Base-by-base conservation (phyloP, 345 rosid genomes). In the Populus davidiana region DNA sequence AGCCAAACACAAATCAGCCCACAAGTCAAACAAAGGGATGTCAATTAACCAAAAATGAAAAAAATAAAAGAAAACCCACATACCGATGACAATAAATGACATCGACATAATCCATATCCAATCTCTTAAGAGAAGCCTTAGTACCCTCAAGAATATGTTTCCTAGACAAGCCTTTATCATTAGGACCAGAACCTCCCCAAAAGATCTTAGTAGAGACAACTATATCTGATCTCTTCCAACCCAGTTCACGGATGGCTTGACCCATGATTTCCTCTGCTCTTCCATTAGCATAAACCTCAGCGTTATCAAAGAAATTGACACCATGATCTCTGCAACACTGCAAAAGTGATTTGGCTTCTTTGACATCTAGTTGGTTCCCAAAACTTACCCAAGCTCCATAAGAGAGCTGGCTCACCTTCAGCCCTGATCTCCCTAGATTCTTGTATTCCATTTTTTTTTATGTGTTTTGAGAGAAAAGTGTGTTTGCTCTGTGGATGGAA, bases 191-290 rank as follows among this genome's bases (percentile, higher is more conserved):
- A 7, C 99, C 99, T 29, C 99, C 99, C 99, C 99, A 93, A 78
- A 96, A 96, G 90, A 93, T 88, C 97, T 96, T 96, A 50, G 98
- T 96, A 54, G 98, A 91, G 69, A 93, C 87, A 3, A 96, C 99
- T 66, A 96, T 77, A 71, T 96, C 98, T 33, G 99, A 93, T 29
- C 97, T 86, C 79, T 90, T 91, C 99, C 99, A 96, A 5, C 99
- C 99, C n/a, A 96, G 88, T 80, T 93, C 97, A 33, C 99, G 92
- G 83, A 96, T 91, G 39, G 98, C 96, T 54, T 96, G 97, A 17
- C 99, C 98, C 99, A 96, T 93, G 83, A 96, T 92, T 90, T 96
- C 99, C 86, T 96, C 97, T 6, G 99, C 99, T 1, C 98, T 88
- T 43, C 98, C 99, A 72, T 92, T 93, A 76, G 97, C 98, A 72